A percentile compares a stretch with the other conserved stretches of the same genome.
phyloP scores from a whole-genome alignment of 176 grass and related monocot species.

The Poa annua region DNA sequence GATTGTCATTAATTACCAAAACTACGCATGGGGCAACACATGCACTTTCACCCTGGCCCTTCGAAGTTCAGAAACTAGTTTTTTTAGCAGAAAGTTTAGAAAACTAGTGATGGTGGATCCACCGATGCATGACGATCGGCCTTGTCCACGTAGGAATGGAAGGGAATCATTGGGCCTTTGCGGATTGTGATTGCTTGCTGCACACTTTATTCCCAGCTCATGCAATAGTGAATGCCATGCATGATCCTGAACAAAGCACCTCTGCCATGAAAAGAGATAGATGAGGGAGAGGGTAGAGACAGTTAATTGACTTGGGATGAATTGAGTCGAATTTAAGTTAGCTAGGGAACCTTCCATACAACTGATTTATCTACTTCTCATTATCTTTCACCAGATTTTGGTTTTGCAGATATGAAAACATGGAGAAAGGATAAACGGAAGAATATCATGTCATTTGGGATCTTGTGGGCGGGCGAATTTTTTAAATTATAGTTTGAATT shows the following conservation, averaged over 20 bases:
- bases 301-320: background rate
- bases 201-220: background rate
- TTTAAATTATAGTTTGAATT: background rate
- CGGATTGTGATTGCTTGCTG: conserved; percentile 7
- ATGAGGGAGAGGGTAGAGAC: background rate
- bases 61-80: background rate
- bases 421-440: background rate
- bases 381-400: background rate
- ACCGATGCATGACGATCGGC: background rate
- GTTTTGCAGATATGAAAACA: background rate
- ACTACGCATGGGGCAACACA: too few relatives aligned
- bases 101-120: background rate
- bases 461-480: too few relatives aligned
- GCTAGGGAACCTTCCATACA: background rate
- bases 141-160: background rate
- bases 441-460: background rate
- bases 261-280: conserved; percentile 16
- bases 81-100: too few relatives aligned
- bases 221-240: background rate
- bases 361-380: background rate
- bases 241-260: background rate
- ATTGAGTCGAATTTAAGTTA: background rate
- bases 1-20: too few relatives aligned
- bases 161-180: conserved; percentile 25
- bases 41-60: too few relatives aligned